A percentile compares a stretch with the other conserved stretches of the same genome.
These are phyloP conservation scores for Eleusine coracana DNA, from an alignment of 176 grass and related monocot genomes.

Conservation along the genomic window DNA sequence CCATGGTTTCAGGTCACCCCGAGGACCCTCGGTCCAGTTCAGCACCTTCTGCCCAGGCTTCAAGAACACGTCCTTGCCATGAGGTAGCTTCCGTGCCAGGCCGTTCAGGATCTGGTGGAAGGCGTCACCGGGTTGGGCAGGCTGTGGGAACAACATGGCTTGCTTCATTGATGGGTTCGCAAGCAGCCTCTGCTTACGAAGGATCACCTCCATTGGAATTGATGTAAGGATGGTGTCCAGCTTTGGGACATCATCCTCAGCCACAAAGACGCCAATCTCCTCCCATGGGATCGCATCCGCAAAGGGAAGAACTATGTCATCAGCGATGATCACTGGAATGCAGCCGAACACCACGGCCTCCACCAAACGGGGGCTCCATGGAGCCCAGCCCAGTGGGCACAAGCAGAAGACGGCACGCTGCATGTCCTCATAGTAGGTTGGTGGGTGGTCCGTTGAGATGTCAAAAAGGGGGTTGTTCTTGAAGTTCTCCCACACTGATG, in stretches of 20 bases:
- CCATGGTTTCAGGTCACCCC: constrained; percentile 66
- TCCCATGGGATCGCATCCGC: constrained; percentile 69
- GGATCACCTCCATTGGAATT: constrained; percentile 58
- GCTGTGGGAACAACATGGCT: constrained; percentile 71
- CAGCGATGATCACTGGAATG: constrained; percentile 79
- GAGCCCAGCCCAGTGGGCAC: constrained; percentile 77
- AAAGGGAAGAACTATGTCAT: constrained; percentile 70
- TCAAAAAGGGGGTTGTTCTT: constrained; percentile 80
- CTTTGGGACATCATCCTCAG: constrained; percentile 59
- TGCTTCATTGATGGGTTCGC: constrained; percentile 77
- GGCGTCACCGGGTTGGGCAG: constrained; percentile 56
- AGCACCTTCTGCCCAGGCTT: constrained; percentile 52
- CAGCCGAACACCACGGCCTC: constrained; percentile 72
- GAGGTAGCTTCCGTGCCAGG: constrained; percentile 59
- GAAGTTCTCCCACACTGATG: constrained; percentile 62
- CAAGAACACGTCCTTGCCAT: constrained; percentile 48
- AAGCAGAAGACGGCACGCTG: constrained; percentile 74
- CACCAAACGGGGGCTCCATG: constrained; percentile 73
- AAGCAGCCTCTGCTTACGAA: constrained; percentile 71
- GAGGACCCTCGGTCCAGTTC: constrained; percentile 73
- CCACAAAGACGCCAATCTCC: constrained; percentile 70
- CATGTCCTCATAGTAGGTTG: constrained; percentile 82
- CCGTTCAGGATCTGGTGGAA: constrained; percentile 81
- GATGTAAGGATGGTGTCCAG: constrained; percentile 75
- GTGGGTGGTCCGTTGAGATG: constrained; percentile 69